Base-by-base conservation (phyloP, 2,329 filamentous ascomycete species). In the Rosellinia necatrix region DNA sequence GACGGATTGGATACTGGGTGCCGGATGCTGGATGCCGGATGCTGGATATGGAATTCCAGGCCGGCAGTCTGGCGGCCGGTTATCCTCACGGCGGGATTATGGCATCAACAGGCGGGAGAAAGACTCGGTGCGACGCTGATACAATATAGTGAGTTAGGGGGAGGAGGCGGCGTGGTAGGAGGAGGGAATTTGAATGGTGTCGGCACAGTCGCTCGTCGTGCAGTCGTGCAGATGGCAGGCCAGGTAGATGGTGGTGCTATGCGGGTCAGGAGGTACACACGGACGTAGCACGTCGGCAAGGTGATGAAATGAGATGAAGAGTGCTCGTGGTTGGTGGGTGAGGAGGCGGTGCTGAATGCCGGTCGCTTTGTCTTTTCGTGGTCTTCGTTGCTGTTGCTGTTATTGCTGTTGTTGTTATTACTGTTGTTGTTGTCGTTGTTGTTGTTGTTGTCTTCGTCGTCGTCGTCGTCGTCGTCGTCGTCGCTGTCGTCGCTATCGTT, bases 51-150 rank as follows among this genome's bases (percentile, higher is more conserved):
- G n/a, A 51, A 38, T 21, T 47, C 34, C 9, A 48, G 35, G 47
- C 48, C 38, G 40, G 47, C 38, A 42, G 50, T 46, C 34, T 41
- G 56, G 38, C 40, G 40, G 46, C 38, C 30, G 40, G 47, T 37
- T 25, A 35, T 38, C 19, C 53, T 49, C 44, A 54, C 34, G 51
- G 40, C 34, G 51, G 40, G 40, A 58, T 30, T 54, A 35, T 49
- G 27, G 50, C 49, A 44, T 56, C 37, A 37, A 38, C 34, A 34
- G 29, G 48, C 30, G 21, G 59, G 32, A 35, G 27, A n/a, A n/a
- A 41, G 51, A 49, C 56, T 52, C 55, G 40, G 55, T 62, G 58
- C 55, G 52, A 62, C 60, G 58, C 43, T 61, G 58, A 44, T 53
- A 52, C 37, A 21, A 37, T 49, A 59, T 48, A 55, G n/a, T n/a